phyloP scores from a whole-genome alignment of 2,329 filamentous ascomycete species.

The Scedosporium aurantiacum region DNA sequence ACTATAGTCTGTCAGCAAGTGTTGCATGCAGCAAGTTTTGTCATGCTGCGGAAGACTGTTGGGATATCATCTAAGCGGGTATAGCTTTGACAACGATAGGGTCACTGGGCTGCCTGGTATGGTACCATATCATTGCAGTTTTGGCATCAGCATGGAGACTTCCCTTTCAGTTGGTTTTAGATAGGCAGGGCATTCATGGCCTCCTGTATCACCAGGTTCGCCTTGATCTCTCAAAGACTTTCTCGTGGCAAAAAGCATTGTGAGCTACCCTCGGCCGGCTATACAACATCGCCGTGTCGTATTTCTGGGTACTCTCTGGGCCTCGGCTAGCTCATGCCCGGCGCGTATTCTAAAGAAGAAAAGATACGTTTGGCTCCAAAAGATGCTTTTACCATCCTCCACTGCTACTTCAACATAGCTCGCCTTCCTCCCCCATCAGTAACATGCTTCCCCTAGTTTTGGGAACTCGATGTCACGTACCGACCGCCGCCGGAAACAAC shows the following conservation, averaged over 20 bases:
- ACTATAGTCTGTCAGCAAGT: conserved; percentile 92
- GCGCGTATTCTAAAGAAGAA: conserved; percentile 49
- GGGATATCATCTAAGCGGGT: conserved; percentile 68
- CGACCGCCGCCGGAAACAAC: too few species aligned
- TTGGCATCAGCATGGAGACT: background rate
- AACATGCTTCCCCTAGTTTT: too few species aligned
- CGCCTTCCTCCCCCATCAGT: conserved; percentile 7
- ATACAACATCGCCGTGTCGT: conserved; percentile 61
- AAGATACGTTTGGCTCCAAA: conserved; percentile 73
- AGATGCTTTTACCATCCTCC: conserved; percentile 58
- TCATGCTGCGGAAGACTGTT: conserved; percentile 92
- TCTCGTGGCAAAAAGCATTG: conserved; percentile 12
- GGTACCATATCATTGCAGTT: background rate
- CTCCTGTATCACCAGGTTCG: background rate
- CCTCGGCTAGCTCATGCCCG: conserved; percentile 56
- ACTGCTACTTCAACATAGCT: conserved; percentile 58
- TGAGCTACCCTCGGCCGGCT: conserved; percentile 29
- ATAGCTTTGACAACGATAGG: background rate
- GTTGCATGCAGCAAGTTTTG: conserved; percentile 99
- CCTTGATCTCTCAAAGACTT: background rate
- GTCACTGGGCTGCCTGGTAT: background rate
- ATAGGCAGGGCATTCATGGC: background rate
- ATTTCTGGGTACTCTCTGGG: conserved; percentile 30
- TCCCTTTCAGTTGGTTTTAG: background rate
- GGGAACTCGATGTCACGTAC: too few species aligned